Evolutionary conservation across 495 filamentous ascomycete genomes (phyloP).

Genomic region (Symbiotaphrina buchneri): DNA sequence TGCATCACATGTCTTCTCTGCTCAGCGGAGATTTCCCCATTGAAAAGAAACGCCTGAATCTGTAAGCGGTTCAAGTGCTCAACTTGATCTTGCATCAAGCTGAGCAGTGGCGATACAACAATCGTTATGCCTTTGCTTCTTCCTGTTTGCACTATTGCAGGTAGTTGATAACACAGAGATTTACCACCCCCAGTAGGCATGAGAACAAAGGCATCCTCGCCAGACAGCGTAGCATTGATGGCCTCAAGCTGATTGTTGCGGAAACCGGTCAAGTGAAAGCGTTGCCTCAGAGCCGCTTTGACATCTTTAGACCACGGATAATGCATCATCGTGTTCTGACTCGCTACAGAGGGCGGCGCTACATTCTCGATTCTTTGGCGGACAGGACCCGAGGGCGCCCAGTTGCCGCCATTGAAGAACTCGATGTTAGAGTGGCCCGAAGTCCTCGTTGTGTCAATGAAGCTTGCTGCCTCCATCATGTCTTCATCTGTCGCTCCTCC

Average conservation of each 20-base stretch:
- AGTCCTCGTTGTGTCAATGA: slow-evolving; percentile 12
- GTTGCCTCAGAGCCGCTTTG: slow-evolving; percentile 44
- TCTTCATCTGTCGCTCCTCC: slow-evolving; percentile 49
- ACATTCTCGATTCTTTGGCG: slow-evolving; percentile 13
- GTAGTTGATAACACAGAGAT: slow-evolving; percentile 89
- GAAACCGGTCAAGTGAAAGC: slow-evolving; percentile 70
- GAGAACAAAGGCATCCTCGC: slow-evolving; percentile 76
- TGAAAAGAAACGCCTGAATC: slow-evolving; percentile 57
- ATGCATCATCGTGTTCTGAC: slow-evolving; percentile 16
- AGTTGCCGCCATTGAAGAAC: slow-evolving; percentile 2
- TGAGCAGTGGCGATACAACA: slow-evolving; percentile 83
- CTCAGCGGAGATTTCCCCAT: slow-evolving; percentile 38
- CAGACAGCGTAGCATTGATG: slow-evolving; percentile 74
- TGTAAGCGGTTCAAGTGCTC: slow-evolving; percentile 50
- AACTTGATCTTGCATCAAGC: slow-evolving; percentile 93
- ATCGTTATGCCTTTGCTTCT: slow-evolving; percentile 71
- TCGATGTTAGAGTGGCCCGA: slow-evolving; percentile 29
- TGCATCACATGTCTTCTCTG: slow-evolving; percentile 36
- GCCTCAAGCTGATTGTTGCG: slow-evolving; percentile 84
- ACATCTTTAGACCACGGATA: slow-evolving; percentile 76
- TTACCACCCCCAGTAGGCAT: slow-evolving; percentile 98
- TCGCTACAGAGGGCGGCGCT: slow-evolving; percentile 12
- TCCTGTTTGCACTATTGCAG: slow-evolving; percentile 62
- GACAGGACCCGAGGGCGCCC: slow-evolving; percentile 9
- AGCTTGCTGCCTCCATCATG: slow-evolving; percentile 26